Evolutionary conservation across 2,329 filamentous ascomycete species (phyloP).

Genomic region (Ophiocordyceps polyrhachis-furcata): DNA sequence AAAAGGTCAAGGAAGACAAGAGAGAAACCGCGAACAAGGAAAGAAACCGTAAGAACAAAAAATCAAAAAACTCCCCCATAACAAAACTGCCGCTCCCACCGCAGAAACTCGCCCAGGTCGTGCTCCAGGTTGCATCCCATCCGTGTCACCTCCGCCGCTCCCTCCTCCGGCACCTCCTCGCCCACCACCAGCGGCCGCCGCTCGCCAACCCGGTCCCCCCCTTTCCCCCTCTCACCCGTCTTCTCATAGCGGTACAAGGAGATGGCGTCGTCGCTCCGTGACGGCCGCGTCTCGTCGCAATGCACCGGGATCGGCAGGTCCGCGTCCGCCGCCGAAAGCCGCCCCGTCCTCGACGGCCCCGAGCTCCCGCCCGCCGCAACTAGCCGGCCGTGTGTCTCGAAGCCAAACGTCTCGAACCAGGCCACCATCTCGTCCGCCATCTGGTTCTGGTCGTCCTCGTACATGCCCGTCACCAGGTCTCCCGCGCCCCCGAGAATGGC

Average conservation of each 20-base stretch:
- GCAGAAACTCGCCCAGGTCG: slow-evolving; percentile 38
- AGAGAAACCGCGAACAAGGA: not conserved
- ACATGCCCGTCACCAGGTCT: slow-evolving; percentile 25
- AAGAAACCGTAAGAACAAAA: not conserved
- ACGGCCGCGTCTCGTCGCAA: slow-evolving; percentile 14
- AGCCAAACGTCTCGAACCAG: slow-evolving; percentile 34
- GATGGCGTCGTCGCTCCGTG: slow-evolving; percentile 12
- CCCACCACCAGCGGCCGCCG: slow-evolving; percentile 19
- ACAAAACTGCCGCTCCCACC: slow-evolving; percentile 35
- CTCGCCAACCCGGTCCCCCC: not conserved
- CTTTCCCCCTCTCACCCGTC: not conserved
- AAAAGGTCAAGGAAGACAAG: not conserved
- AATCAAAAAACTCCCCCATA: slow-evolving; percentile 14
- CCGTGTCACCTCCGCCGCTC: slow-evolving; percentile 21
- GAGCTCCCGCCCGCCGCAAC: slow-evolving; percentile 7
- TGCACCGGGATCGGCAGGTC: slow-evolving; percentile 20
- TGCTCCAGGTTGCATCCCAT: slow-evolving; percentile 44
- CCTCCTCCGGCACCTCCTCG: slow-evolving; percentile 10
- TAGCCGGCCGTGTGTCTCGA: slow-evolving; percentile 23
- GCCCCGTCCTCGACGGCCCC: slow-evolving; percentile 5
- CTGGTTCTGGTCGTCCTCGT: slow-evolving; percentile 25
- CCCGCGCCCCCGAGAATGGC: slow-evolving; percentile 39
- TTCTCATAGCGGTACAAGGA: slow-evolving; percentile 12
- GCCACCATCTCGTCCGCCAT: slow-evolving; percentile 21
- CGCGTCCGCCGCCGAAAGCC: slow-evolving; percentile 7